Evolutionary conservation across 2,329 filamentous ascomycete genomes (phyloP), one percentile per base, ranked within the genome.

Genomic region (Cylindrodendrum hubeiense): DNA sequence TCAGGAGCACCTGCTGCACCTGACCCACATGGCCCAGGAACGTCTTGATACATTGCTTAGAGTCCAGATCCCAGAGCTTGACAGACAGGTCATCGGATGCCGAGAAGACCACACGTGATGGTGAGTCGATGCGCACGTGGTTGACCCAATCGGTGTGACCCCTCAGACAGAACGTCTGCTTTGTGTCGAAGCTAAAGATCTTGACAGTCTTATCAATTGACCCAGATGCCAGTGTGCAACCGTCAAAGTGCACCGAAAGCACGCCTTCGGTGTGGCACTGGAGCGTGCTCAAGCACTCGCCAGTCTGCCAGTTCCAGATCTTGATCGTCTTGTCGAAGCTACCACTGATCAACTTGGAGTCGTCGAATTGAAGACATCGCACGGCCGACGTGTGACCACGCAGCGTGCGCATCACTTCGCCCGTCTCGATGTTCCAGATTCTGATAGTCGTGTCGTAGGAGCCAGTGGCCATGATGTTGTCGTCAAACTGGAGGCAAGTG

Each of bases 121-220:
- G 82, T 0, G 90, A 87, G 78, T 99, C 94, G 39, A 99, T 89
- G 70, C 92, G 91, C 33, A 98, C 95, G n/a, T 93, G 91, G 80
- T 99, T 99, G 74, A 99, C 95, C 93, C 95, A 98, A 78, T 98
- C 95, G 0, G 86, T 89, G 77, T 99, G 96, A 9, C 95, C 95
- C 24, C 91, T 90, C 13, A 99, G 85, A 55, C 89, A 87, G 71
- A 92, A 97, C 0, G 91, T 92, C 57, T 93, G 90, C 77, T 93
- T 94, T 63, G 92, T 93, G 73, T 92, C 88, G 74, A 97, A 96
- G 78, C 97, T 95, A 88, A 95, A 98, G 49, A 99, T 91, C 77
- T 95, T 94, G 79, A 98, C 91, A 2, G 91, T 95, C 77, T 90
- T 90, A 79, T 99, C 96, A 68, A 95, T 91, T 2, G 94, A 97